Evolutionary conservation across 148 eudicot genomes (phyloP), one percentile per base, ranked within the genome.

Genomic region (Persicaria maculosa): DNA sequence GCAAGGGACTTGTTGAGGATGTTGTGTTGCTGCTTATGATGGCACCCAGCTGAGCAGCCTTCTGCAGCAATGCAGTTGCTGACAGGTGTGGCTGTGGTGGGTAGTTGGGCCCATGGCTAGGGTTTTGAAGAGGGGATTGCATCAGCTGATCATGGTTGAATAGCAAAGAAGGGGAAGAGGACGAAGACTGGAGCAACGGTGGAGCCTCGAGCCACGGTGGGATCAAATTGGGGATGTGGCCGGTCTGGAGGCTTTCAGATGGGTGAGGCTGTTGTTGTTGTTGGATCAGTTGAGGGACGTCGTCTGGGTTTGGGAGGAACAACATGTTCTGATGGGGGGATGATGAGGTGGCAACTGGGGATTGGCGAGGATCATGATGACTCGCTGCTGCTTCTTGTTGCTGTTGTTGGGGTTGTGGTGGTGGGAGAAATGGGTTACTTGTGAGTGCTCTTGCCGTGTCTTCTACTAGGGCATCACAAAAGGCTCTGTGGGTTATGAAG

Each of bases 401-500:
- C 43, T 14, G 40, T 31, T 31, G 80, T 14, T 17, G 47, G 74
- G 8, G 72, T 54, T 10, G 62, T 47, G 85, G 73, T 74, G 83
- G 68, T 57, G 80, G 52, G 70, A 77, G 82, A 25, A 81, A 46
- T 46, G 86, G 77, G 71, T 81, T 81, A 43, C 77, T 72, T 40
- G 86, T 73, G 36, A 85, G 84, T 74, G 88, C 71, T 86, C 87
- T 84, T 78, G 93, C 93, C 36, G 86, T 88, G 72, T 95, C 99
- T 77, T 92, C 96, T 16, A 96, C 96, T 71, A 95, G 74, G 53
- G 97, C 97, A 80, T 95, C 97, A 78, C 99, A 95, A 72, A 95
- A 95, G 47, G 99, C 97, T 75, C 92, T 88, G 76, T 95, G 99
- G 20, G 98, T 92, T 76, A 95, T 88, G 85, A 92, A 95, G 77